Evolutionary conservation across 2,329 filamentous ascomycete species (phyloP).

Genomic region (Blumeriella jaapii): DNA sequence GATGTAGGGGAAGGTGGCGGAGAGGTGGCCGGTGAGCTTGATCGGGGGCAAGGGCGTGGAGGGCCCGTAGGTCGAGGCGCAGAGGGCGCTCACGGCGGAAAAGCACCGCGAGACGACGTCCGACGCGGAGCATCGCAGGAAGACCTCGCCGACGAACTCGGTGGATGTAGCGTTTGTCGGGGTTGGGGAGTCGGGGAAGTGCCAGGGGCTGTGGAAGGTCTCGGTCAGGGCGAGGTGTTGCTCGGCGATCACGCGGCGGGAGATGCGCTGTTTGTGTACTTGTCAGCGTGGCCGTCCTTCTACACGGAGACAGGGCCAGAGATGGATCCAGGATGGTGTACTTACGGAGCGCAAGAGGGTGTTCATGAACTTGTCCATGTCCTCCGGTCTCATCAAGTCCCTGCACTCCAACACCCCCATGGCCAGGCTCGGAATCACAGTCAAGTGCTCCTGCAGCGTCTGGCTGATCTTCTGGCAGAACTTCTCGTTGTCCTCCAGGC

Average conservation of each 20-base stretch:
- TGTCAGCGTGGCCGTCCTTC: neutral
- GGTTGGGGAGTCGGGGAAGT: slow-evolving; percentile 69
- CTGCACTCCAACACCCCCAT: slow-evolving; percentile 91
- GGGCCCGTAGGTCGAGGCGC: slow-evolving; percentile 62
- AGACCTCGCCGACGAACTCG: slow-evolving; percentile 92
- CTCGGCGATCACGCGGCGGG: slow-evolving; percentile 89
- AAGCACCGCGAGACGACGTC: slow-evolving; percentile 82
- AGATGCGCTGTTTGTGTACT: slow-evolving; percentile 65
- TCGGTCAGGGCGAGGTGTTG: slow-evolving; percentile 93
- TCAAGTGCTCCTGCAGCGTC: slow-evolving; percentile 77
- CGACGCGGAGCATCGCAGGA: slow-evolving; percentile 81
- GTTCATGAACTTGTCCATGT: slow-evolving; percentile 92
- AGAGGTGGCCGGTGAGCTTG: slow-evolving; percentile 70
- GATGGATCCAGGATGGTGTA: slow-evolving; percentile 5
- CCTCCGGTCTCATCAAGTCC: slow-evolving; percentile 65
- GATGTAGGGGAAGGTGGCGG: slow-evolving; percentile 92
- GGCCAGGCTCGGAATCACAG: slow-evolving; percentile 85
- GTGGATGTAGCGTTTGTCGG: slow-evolving; percentile 37
- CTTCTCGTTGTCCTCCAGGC: slow-evolving; percentile 76
- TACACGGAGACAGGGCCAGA: neutral
- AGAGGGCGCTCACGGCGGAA: slow-evolving; percentile 61
- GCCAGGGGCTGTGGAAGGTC: slow-evolving; percentile 83
- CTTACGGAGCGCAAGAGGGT: slow-evolving; percentile 77
- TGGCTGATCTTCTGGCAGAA: slow-evolving; percentile 72
- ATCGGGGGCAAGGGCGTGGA: slow-evolving; percentile 67